Conservation (phyloP, 2,329 filamentous ascomycete species). For the Exophiala mesophila region DNA sequence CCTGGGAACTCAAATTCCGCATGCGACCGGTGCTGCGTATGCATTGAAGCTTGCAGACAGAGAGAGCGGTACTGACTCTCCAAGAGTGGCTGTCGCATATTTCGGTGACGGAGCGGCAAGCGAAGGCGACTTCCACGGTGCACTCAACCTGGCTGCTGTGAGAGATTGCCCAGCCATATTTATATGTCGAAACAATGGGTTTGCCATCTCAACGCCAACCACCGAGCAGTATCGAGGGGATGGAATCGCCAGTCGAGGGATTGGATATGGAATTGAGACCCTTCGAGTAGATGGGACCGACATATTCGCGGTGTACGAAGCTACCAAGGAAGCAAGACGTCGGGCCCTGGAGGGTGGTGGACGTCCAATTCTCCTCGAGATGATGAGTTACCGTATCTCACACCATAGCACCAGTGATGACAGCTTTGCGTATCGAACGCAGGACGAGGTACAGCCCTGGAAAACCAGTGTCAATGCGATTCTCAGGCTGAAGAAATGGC, state of each 20-base stretch:
- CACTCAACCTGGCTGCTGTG: slow-evolving; percentile 84
- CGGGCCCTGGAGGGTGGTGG: slow-evolving; percentile 77
- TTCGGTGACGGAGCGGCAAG: slow-evolving; percentile 88
- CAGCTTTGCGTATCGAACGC: slow-evolving; percentile 88
- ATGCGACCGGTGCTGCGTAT: slow-evolving; percentile 80
- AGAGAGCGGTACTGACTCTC: slow-evolving; percentile 62
- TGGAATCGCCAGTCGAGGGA: slow-evolving; percentile 78
- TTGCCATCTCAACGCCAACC: slow-evolving; percentile 83
- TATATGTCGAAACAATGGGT: slow-evolving; percentile 90
- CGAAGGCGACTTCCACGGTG: slow-evolving; percentile 88
- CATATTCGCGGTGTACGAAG: slow-evolving; percentile 80
- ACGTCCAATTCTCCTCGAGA: slow-evolving; percentile 79
- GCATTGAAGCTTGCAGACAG: slow-evolving; percentile 75
- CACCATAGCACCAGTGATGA: slow-evolving; percentile 97
- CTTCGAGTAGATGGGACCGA: slow-evolving; percentile 90
- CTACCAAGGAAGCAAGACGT: slow-evolving; percentile 67
- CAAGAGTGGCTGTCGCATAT: slow-evolving; percentile 71
- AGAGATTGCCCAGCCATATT: slow-evolving; percentile 79
- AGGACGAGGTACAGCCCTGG: slow-evolving; percentile 92
- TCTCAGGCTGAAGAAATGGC: slow-evolving; percentile 77
- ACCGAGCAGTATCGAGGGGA: slow-evolving; percentile 88
- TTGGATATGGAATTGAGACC: slow-evolving; percentile 87
- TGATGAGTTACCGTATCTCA: slow-evolving; percentile 93
- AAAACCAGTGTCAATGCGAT: slow-evolving; percentile 85
- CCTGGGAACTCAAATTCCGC: slow-evolving; percentile 81